Percentiles rank a stretch among this genome's conserved stretches.
phyloP scores from a whole-genome alignment of 2,329 filamentous ascomycete species.

The Clonostachys rhizophaga region DNA sequence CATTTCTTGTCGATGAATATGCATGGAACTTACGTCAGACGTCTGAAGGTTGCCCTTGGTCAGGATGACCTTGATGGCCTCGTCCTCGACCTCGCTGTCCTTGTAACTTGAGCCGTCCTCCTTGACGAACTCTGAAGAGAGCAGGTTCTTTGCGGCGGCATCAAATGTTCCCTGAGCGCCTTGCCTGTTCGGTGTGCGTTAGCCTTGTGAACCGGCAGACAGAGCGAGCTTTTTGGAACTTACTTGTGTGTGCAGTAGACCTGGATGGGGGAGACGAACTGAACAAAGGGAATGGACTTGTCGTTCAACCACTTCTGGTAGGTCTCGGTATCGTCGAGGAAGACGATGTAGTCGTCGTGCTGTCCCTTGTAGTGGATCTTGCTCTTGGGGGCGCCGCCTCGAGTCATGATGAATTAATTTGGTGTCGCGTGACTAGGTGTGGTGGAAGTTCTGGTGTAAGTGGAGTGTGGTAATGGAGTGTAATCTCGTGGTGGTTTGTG shows the following conservation, averaged over 20 bases:
- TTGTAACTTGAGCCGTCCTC: background rate
- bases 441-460: background rate
- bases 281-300: slow-evolving; percentile 70
- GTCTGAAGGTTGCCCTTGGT: slow-evolving; percentile 69
- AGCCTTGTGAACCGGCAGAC: background rate
- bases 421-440: background rate
- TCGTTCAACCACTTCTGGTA: slow-evolving; percentile 82
- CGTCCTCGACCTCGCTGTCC: slow-evolving; percentile 72
- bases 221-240: slow-evolving; percentile 22
- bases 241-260: slow-evolving; percentile 89
- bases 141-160: slow-evolving; percentile 64
- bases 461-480: background rate
- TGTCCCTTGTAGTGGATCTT: slow-evolving; percentile 85
- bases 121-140: slow-evolving; percentile 77
- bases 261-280: slow-evolving; percentile 86
- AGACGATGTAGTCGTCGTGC: slow-evolving; percentile 54
- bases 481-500: background rate
- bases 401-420: slow-evolving; percentile 48
- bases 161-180: slow-evolving; percentile 79
- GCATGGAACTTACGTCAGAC: slow-evolving; percentile 34
- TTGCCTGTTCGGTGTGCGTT: slow-evolving; percentile 50
- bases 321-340: slow-evolving; percentile 53
- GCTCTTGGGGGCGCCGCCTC: slow-evolving; percentile 63
- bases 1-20: background rate
- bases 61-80: slow-evolving; percentile 77